A percentile compares a stretch with the other conserved stretches of the same genome.
Evolutionary conservation across 495 filamentous ascomycete genomes (phyloP).

Genomic region (Achaetomiella virescens): DNA sequence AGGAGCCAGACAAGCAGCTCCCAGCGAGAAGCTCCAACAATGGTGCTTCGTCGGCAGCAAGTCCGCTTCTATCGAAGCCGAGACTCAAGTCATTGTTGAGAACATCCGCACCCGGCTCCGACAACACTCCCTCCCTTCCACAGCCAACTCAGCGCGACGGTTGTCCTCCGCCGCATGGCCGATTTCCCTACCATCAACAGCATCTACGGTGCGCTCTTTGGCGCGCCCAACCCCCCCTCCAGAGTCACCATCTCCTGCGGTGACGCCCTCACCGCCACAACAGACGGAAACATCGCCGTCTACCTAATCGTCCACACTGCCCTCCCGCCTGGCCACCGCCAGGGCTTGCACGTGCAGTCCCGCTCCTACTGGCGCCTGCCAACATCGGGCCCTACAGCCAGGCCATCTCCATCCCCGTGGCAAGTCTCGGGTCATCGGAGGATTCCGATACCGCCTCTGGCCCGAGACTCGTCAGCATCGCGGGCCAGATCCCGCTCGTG

Average conservation of each 20-base stretch:
- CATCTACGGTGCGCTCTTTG: conserved; percentile 64
- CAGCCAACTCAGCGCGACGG: conserved; percentile 66
- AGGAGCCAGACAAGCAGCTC: not conserved
- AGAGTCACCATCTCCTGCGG: conserved; percentile 79
- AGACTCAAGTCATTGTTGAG: conserved; percentile 29
- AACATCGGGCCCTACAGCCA: conserved; percentile 98
- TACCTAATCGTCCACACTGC: conserved; percentile 33
- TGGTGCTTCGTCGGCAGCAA: conserved; percentile 15
- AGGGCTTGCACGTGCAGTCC: conserved; percentile 83
- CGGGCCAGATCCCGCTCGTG: conserved; percentile 87
- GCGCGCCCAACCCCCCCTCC: conserved; percentile 73
- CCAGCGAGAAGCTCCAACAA: conserved; percentile 12
- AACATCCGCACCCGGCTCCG: conserved; percentile 30
- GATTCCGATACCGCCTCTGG: not conserved
- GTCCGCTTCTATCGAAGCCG: conserved; percentile 26
- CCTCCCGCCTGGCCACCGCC: conserved; percentile 28
- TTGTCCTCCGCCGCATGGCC: conserved; percentile 73
- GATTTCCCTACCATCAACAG: conserved; percentile 70
- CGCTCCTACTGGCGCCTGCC: conserved; percentile 93
- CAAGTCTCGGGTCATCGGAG: not conserved
- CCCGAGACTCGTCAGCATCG: conserved; percentile 43
- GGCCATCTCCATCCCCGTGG: conserved; percentile 58
- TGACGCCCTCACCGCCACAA: conserved; percentile 45
- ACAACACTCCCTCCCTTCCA: conserved; percentile 27
- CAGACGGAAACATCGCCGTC: conserved; percentile 49